A percentile compares a stretch with the other conserved stretches of the same genome.
Evolutionary conservation across 495 filamentous ascomycete species (phyloP).

Genomic region (Trichoderma reesei): DNA sequence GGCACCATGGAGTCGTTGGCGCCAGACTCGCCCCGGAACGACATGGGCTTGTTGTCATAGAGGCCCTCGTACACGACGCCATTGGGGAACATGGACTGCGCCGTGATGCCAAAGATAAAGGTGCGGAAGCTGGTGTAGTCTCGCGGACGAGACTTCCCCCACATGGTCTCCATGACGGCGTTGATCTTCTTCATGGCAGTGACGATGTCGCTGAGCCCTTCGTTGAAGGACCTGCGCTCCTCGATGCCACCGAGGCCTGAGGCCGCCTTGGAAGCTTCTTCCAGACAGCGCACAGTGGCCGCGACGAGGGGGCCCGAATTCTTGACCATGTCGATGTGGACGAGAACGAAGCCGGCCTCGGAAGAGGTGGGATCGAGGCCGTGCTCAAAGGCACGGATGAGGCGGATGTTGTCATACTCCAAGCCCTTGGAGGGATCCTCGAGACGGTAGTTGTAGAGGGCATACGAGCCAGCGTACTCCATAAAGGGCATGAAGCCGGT

Average conservation of each 20-base stretch:
- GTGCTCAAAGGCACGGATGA: conserved; percentile 81
- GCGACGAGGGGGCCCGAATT: conserved; percentile 62
- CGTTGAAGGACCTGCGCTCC: conserved; percentile 49
- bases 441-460: conserved; percentile 80
- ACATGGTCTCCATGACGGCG: conserved; percentile 78
- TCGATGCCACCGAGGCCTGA: conserved; percentile 12
- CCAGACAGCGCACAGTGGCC: conserved; percentile 55
- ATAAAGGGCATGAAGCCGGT: conserved; percentile 78
- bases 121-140: conserved; percentile 79
- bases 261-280: conserved; percentile 15
- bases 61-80: conserved; percentile 83
- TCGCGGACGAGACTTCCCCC: conserved; percentile 66
- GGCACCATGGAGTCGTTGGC: conserved; percentile 87
- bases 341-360: conserved; percentile 82
- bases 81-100: conserved; percentile 82
- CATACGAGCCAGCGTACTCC: conserved; percentile 89
- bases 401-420: conserved; percentile 66
- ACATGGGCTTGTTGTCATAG: conserved; percentile 52
- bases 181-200: conserved; percentile 61
- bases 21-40: conserved; percentile 78
- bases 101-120: conserved; percentile 89
- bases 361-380: conserved; percentile 79
- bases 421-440: conserved; percentile 54
- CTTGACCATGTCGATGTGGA: conserved; percentile 77
- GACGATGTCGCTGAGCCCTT: conserved; percentile 52